Conservation (phyloP, 2,329 filamentous ascomycete species). For the Trichoderma simmonsii region DNA sequence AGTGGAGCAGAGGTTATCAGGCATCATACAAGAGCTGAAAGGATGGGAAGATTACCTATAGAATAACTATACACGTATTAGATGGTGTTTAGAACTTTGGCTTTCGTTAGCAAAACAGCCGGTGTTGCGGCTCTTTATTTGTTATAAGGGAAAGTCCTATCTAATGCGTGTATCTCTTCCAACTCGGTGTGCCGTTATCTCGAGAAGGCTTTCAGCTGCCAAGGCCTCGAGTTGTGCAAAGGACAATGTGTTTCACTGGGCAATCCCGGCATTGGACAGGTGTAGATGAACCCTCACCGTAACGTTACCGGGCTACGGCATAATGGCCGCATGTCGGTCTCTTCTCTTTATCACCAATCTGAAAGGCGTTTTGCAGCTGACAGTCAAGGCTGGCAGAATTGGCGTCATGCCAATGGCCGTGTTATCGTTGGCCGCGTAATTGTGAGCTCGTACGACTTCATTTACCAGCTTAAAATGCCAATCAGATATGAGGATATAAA, state of each 20-base stretch:
- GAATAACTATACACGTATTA: neutral
- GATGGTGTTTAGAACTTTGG: neutral
- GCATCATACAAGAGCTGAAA: slow-evolving; percentile 1
- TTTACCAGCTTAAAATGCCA: neutral
- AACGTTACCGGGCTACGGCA: neutral
- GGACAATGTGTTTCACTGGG: neutral
- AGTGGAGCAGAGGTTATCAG: neutral
- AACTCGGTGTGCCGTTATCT: neutral
- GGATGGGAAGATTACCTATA: slow-evolving; percentile 12
- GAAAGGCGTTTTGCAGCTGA: neutral
- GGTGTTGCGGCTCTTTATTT: neutral
- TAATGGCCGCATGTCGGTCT: neutral
- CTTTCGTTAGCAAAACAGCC: neutral
- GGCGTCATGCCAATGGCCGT: neutral
- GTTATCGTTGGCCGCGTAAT: neutral
- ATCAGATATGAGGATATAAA: neutral
- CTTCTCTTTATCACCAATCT: neutral
- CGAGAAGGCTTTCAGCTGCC: neutral
- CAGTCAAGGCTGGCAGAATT: neutral
- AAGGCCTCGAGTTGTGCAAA: neutral
- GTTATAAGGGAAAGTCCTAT: neutral
- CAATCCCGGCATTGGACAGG: neutral
- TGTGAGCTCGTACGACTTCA: neutral
- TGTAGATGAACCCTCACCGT: neutral
- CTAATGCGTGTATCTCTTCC: neutral